Evolutionary conservation across 441 rosid genomes (phyloP).

Genomic region (Capsella rubella): DNA sequence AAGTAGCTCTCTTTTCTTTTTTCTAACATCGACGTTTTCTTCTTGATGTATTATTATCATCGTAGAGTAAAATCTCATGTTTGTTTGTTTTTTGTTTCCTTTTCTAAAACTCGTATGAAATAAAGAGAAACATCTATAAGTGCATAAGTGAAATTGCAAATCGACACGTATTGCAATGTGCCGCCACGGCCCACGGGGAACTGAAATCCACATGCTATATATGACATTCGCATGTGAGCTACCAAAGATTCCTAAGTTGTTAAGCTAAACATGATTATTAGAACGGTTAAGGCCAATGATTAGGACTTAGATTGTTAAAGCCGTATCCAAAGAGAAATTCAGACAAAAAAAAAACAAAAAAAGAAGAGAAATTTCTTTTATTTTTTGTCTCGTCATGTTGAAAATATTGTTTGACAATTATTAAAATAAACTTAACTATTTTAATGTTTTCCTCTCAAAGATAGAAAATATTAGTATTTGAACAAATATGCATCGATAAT

Average conservation of each 20-base stretch:
- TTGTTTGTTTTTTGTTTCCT: not conserved
- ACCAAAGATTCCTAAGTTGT: constrained; percentile 36
- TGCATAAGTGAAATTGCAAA: constrained; percentile 3
- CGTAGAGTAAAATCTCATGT: not conserved
- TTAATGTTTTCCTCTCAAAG: too few relatives aligned
- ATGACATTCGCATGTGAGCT: constrained; percentile 18
- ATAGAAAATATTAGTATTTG: too few relatives aligned
- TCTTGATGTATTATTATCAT: not conserved
- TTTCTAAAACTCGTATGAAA: not conserved
- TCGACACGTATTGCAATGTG: constrained; percentile 14
- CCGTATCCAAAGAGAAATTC: not conserved
- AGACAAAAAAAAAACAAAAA: too few relatives aligned
- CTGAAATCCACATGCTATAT: constrained; percentile 10
- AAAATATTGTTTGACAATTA: too few relatives aligned
- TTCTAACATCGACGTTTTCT: not conserved
- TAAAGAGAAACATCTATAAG: not conserved
- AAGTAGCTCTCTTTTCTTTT: too few relatives aligned
- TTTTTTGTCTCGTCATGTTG: too few relatives aligned
- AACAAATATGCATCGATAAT: too few relatives aligned
- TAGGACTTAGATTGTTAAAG: not conserved
- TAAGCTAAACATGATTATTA: constrained; percentile 27
- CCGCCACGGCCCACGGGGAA: not conserved
- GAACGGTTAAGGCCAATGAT: constrained; percentile 31
- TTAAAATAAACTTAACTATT: too few relatives aligned
- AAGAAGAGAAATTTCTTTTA: too few relatives aligned